Conservation (phyloP, 1,139 yeast species). For the Pichiaceae sp. region DNA sequence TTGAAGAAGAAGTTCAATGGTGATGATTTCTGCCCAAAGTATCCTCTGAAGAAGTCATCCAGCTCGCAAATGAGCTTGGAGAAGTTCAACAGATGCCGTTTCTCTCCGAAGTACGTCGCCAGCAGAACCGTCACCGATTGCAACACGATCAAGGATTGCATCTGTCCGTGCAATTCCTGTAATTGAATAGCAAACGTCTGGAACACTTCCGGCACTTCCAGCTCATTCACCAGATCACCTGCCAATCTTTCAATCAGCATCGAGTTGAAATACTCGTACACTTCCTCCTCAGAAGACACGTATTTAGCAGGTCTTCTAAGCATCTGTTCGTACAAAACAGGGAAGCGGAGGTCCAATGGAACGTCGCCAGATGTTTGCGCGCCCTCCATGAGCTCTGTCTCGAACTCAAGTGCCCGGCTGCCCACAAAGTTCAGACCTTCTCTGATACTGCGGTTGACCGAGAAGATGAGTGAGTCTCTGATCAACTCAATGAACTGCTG, state of each 20-base stretch:
- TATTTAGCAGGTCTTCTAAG: not conserved
- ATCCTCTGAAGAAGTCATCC: not conserved
- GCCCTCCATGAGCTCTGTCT: constrained; percentile 11
- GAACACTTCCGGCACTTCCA: constrained; percentile 14
- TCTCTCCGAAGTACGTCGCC: constrained; percentile 9
- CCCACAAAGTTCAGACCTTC: constrained; percentile 10
- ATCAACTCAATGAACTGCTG: constrained; percentile 15
- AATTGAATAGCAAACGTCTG: constrained; percentile 11
- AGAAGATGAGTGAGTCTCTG: constrained; percentile 16
- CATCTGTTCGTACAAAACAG: constrained; percentile 11
- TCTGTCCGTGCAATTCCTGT: constrained; percentile 7
- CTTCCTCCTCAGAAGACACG: not conserved
- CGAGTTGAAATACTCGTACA: constrained; percentile 10
- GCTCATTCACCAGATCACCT: constrained; percentile 2
- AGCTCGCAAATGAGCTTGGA: not conserved
- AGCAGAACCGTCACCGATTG: constrained; percentile 12
- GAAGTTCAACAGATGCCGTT: not conserved
- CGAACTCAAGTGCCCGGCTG: constrained; percentile 11
- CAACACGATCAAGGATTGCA: constrained; percentile 8
- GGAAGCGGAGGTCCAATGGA: constrained; percentile 11
- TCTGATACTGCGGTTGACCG: constrained; percentile 12
- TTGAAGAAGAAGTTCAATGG: not conserved
- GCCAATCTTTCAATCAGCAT: constrained; percentile 6
- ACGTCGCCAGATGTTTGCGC: constrained; percentile 7
- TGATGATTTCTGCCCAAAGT: not conserved